Evolutionary conservation across 2,329 filamentous ascomycete genomes (phyloP), one percentile per base, ranked within the genome.

Genomic region (Colletotrichum liaoningense): DNA sequence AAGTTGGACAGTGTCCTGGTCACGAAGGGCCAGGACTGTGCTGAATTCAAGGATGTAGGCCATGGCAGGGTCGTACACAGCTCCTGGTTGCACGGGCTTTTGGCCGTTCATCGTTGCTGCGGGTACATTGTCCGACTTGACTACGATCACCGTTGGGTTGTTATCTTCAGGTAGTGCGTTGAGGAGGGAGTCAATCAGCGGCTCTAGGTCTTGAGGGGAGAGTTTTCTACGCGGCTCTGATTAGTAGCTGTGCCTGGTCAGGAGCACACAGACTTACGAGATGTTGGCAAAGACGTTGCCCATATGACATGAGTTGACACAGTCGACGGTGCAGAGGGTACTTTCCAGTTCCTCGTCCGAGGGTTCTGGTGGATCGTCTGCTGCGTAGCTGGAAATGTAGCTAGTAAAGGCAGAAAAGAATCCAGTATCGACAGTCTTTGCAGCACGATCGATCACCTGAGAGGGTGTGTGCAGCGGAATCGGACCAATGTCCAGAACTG

Each of bases 341-440:
- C 97, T 98, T 79, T 99, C 97, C 35, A 99, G 88, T 81, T 99
- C 97, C 80, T 98, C 96, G 76, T 98, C 95, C 1, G 97, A 98
- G 2, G 97, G 97, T 84, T 99, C 97, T 0, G 97, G 97, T 14
- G 97, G 97, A 79, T 99, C 97, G 82, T 98, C 97, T 12, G 97
- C 97, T 55, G 97, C 97, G 81, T 99, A 98, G 81, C 96, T 98
- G n/a, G 95, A 97, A 38, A 99, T 95, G 79, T 98, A 99, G 5
- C 94, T 97, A 0, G 96, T 97, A 78, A 99, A 94, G 1, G 96
- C 95, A 4, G 95, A 98, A 81, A 99, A 95, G 63, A 99, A 90
- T 6, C 97, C 95, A 2, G 92, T 92, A 33, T 99, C 97, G 71
- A 88, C 90, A 42, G 92, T 87, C 75, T 94, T 93, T 55, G 93